A percentile compares a stretch with the other conserved stretches of the same genome.
Evolutionary conservation across 2,329 filamentous ascomycete species (phyloP).

Genomic region (Epichloe sp.): DNA sequence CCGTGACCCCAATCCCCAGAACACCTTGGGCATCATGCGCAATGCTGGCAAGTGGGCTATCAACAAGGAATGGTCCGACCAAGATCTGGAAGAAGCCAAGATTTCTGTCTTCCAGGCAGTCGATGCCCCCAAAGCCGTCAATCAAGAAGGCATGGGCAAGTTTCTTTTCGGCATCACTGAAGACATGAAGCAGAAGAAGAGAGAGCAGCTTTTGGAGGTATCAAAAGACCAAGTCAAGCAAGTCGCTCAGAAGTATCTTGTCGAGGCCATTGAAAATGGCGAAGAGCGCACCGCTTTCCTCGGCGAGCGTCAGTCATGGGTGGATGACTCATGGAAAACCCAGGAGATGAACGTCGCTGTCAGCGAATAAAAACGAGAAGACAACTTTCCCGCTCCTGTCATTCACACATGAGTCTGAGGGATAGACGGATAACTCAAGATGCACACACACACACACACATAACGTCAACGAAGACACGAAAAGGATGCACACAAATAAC

Average conservation of each 20-base stretch:
- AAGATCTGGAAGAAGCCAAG: slow-evolving; percentile 91
- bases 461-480: background rate
- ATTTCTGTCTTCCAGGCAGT: slow-evolving; percentile 85
- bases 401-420: background rate
- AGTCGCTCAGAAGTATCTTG: slow-evolving; percentile 70
- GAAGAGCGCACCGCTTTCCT: slow-evolving; percentile 59
- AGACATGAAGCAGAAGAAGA: slow-evolving; percentile 75
- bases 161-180: slow-evolving; percentile 79
- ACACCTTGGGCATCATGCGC: slow-evolving; percentile 74
- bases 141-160: slow-evolving; percentile 70
- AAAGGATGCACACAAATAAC: background rate
- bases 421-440: background rate
- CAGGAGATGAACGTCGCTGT: slow-evolving; percentile 54
- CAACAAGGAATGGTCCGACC: slow-evolving; percentile 66
- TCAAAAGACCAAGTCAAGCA: slow-evolving; percentile 65
- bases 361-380: background rate
- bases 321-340: slow-evolving; percentile 59
- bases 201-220: slow-evolving; percentile 79
- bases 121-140: slow-evolving; percentile 79
- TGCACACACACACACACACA: background rate
- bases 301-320: slow-evolving; percentile 72
- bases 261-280: slow-evolving; percentile 48
- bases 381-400: background rate
- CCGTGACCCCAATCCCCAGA: slow-evolving; percentile 86
- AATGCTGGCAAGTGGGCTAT: slow-evolving; percentile 73